Evolutionary conservation across 1,139 yeast species (phyloP).

Genomic region (Magnusiomyces ingens): DNA sequence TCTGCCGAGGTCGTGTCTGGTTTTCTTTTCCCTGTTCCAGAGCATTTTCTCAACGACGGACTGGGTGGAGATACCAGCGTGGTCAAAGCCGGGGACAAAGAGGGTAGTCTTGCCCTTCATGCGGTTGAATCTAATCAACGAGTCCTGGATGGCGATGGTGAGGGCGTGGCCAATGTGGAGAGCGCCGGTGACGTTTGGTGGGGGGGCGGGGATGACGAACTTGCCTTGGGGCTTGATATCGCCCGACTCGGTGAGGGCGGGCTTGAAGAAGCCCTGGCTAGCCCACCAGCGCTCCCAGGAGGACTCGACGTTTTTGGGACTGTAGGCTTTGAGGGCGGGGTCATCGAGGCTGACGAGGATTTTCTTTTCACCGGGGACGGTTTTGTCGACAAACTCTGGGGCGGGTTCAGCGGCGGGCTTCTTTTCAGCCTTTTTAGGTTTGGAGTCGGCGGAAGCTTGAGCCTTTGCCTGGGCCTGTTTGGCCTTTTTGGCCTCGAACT

Average conservation of each 20-base stretch:
- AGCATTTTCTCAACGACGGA: slow-evolving; percentile 96
- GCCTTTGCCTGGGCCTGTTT: slow-evolving; percentile 50
- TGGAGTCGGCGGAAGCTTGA: slow-evolving; percentile 33
- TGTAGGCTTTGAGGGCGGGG: slow-evolving; percentile 89
- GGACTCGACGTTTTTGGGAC: slow-evolving; percentile 87
- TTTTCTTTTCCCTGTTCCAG: slow-evolving; percentile 80
- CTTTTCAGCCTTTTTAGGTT: slow-evolving; percentile 53
- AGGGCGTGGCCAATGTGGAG: slow-evolving; percentile 97
- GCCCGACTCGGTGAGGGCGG: slow-evolving; percentile 74
- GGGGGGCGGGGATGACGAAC: slow-evolving; percentile 94
- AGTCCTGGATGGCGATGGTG: slow-evolving; percentile 90
- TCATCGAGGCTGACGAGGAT: slow-evolving; percentile 77
- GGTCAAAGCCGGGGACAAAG: slow-evolving; percentile 95
- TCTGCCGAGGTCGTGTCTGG: slow-evolving; percentile 94
- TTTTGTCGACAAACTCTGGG: slow-evolving; percentile 77
- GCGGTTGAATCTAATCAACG: slow-evolving; percentile 88
- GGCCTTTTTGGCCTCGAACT: slow-evolving; percentile 88
- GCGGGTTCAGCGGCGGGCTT: slow-evolving; percentile 66
- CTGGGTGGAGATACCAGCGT: slow-evolving; percentile 98
- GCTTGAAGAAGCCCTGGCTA: slow-evolving; percentile 78
- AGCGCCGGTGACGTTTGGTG: slow-evolving; percentile 98
- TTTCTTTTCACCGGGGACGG: slow-evolving; percentile 88
- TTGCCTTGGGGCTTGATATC: slow-evolving; percentile 71
- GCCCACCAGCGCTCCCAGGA: slow-evolving; percentile 99
- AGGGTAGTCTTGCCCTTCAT: slow-evolving; percentile 95